Evolutionary conservation across 345 rosid genomes (phyloP).

Genomic region (Eucalyptus curtisii): DNA sequence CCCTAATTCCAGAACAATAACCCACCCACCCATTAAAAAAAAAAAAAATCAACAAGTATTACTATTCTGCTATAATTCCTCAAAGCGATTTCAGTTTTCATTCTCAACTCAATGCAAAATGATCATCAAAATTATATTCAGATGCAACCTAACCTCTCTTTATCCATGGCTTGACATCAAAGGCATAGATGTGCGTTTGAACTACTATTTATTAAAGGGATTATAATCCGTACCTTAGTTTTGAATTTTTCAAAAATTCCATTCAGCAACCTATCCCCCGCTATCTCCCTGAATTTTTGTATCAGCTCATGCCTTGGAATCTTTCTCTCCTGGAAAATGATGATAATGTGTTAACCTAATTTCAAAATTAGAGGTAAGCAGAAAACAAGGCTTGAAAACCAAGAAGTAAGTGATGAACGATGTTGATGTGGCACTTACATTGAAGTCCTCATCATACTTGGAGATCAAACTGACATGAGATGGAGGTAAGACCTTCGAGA

Average conservation of each 20-base stretch:
- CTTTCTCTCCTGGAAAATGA: constrained; percentile 36
- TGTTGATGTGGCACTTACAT: constrained; percentile 11
- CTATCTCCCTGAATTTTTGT: constrained; percentile 37
- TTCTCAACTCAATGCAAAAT: neutral
- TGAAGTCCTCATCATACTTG: constrained; percentile 44
- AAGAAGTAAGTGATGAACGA: neutral
- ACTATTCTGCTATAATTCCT: neutral
- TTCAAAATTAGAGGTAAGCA: neutral
- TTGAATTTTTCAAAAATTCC: constrained; percentile 50
- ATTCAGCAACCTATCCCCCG: constrained; percentile 64
- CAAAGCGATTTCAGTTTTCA: neutral
- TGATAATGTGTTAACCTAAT: neutral
- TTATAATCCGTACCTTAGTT: constrained; percentile 16
- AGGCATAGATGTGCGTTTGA: neutral
- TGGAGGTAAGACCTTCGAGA: constrained; percentile 50
- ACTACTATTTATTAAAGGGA: neutral
- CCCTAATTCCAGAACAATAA: neutral
- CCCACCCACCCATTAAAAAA: neutral
- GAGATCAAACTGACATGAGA: constrained; percentile 22
- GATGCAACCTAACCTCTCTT: neutral
- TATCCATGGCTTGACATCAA: neutral
- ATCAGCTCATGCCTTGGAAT: constrained; percentile 53
- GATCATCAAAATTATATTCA: neutral
- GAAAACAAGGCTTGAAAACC: neutral
- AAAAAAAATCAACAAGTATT: neutral